Evolutionary conservation across 2,329 filamentous ascomycete species (phyloP).

Genomic region (Didymella glomerata): DNA sequence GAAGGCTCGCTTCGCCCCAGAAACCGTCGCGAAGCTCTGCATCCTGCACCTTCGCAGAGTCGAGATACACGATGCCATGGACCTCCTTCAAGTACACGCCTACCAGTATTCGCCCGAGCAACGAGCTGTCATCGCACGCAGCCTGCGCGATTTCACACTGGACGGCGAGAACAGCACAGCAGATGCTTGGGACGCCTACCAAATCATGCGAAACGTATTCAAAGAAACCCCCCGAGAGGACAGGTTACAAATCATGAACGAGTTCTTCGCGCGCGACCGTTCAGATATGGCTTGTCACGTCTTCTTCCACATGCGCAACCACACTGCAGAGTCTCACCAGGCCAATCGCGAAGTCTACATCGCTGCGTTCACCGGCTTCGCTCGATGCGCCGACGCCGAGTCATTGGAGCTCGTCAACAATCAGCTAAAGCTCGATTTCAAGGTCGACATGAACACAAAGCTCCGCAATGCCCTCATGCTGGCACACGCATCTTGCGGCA

Average conservation of each 20-base stretch:
- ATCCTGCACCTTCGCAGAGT: slow-evolving; percentile 77
- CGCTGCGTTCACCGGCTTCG: slow-evolving; percentile 78
- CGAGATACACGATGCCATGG: slow-evolving; percentile 80
- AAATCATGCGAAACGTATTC: slow-evolving; percentile 66
- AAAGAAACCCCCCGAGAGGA: slow-evolving; percentile 69
- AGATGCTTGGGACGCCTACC: slow-evolving; percentile 68
- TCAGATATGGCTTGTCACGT: slow-evolving; percentile 86
- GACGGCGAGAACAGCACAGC: slow-evolving; percentile 72
- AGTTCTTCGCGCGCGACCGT: slow-evolving; percentile 79
- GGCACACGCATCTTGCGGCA: slow-evolving; percentile 76
- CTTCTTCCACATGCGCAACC: slow-evolving; percentile 93
- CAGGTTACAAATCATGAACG: slow-evolving; percentile 78
- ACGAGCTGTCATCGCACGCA: slow-evolving; percentile 70
- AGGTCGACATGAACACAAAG: slow-evolving; percentile 76
- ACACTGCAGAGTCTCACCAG: slow-evolving; percentile 67
- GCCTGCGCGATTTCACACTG: slow-evolving; percentile 73
- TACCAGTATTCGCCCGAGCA: slow-evolving; percentile 75
- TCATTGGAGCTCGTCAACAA: slow-evolving; percentile 83
- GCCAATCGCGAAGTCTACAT: slow-evolving; percentile 80
- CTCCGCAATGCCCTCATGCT: slow-evolving; percentile 88
- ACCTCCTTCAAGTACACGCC: slow-evolving; percentile 79
- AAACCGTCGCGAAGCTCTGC: slow-evolving; percentile 78
- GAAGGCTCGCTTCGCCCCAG: slow-evolving; percentile 72
- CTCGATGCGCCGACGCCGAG: slow-evolving; percentile 65
- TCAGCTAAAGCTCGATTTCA: slow-evolving; percentile 91